Evolutionary conservation across 1,139 yeast species (phyloP).

Genomic region (Hemisphaericaspora xylanilytica): DNA sequence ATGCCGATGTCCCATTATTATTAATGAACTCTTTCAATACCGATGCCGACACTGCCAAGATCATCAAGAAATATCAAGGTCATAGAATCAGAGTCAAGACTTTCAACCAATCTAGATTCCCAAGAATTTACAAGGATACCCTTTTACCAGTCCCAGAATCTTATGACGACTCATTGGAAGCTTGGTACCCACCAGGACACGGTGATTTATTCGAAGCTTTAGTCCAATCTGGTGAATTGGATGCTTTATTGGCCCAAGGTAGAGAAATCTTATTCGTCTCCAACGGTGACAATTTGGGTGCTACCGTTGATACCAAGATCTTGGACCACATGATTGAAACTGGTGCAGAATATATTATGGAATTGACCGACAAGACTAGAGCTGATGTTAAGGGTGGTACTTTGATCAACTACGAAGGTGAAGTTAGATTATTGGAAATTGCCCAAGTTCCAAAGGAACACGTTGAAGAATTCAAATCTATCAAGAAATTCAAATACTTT

Average conservation of each 20-base stretch:
- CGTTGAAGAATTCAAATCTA: conserved; percentile 96
- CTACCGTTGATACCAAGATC: conserved; percentile 91
- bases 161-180: conserved; percentile 69
- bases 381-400: conserved; percentile 99
- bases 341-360: conserved; percentile 94
- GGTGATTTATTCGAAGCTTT: conserved; percentile 95
- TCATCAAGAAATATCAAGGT: conserved; percentile 94
- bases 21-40: conserved; percentile 99
- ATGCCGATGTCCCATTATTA: conserved; percentile 90
- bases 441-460: conserved; percentile 99
- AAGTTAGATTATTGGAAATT: conserved; percentile 90
- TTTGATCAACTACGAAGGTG: conserved; percentile 91
- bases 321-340: conserved; percentile 91
- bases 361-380: conserved; percentile 95
- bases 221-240: conserved; percentile 88
- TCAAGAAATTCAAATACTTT: conserved; percentile 96
- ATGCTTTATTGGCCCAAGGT: conserved; percentile 86
- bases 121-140: conserved; percentile 93
- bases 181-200: conserved; percentile 99
- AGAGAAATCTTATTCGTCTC: conserved; percentile 94
- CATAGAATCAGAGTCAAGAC: conserved; percentile 95
- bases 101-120: conserved; percentile 95
- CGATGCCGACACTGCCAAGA: conserved; percentile 90
- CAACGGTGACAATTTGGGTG: conserved; percentile 97
- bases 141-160: conserved; percentile 87